Evolutionary conservation across 257 asterid genomes (phyloP), one percentile per base, ranked within the genome.

Genomic region (Solanum peruvianum): DNA sequence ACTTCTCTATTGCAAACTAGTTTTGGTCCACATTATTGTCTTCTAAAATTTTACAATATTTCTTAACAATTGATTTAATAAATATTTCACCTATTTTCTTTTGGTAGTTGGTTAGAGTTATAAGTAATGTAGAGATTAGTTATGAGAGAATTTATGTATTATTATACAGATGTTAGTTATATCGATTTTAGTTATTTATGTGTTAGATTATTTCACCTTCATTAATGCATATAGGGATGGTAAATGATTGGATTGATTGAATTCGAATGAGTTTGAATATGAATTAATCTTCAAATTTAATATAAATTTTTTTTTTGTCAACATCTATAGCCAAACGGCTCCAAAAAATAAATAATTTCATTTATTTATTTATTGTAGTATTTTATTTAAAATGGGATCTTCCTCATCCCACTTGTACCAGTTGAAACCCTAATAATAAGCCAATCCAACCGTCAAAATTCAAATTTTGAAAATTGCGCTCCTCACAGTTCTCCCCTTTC

Each of bases 391-490:
- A 18, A 71, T 35, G 45, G 44, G 0, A 18, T 72, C 42, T 72
- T 37, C 49, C 47, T 23, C 37, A 9, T 11, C 10, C 31, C 31
- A 44, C 10, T 11, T 25, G 15, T 14, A 78, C 25, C 37, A 29
- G 18, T 81, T 81, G 25, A 82, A 70, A 47, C 60, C 64, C 72
- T 41, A 80, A 31, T 41, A 80, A 31, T n/a, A 39, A 21, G 71
- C 14, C 75, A 20, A 33, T 18, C 87, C 27, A 85, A 88, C 83
- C 76, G 82, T 72, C 67, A 87, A 64, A 82, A 39, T 94, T 91
- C 90, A 88, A 93, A 91, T 66, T 73, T 89, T 84, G 85, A 70
- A 83, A 87, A 69, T 94, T 94, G 92, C 96, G 96, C 97, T 93
- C 93, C 88, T 86, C 90, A 11, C 33, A 2, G 35, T 72, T 70